Base-by-base conservation (phyloP, 2,329 filamentous ascomycete species). In the Phyllosticta paracitricarpa region DNA sequence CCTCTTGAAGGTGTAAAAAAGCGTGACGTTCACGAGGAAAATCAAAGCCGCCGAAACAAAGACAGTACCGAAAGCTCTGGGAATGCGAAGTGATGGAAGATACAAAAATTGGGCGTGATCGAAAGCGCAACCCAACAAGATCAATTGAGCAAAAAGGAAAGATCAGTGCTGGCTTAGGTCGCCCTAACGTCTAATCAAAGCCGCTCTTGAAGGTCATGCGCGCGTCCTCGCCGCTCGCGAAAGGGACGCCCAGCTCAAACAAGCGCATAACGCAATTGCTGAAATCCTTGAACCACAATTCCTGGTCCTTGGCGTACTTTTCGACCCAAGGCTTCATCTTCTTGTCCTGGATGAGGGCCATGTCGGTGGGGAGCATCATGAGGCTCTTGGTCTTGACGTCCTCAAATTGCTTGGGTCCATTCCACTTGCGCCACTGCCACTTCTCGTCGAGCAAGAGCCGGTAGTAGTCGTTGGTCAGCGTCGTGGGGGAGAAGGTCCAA, bases 341-440 rank as follows among this genome's bases (percentile, higher is more conserved):
- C 83, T 93, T 93, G 79, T 97, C 93, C 79, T 92, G 84, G 71
- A 96, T 78, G 61, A 97, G 81, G 61, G 88, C 88, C 78, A 95
- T 86, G 72, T 99, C 93, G 66, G 91, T 89, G 59, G 94, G 94
- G 75, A 99, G 81, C 93, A 99, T 97, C 94, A 99, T 97, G 69
- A 97, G 79, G 52, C 82, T 82, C 84, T 96, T 92, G 70, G 87
- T 90, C 71, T 81, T 84, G 79, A 89, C 89, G 78, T 97, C 92
- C 78, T 96, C 87, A 73, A 88, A 93, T 83, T 95, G 92, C 77
- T 87, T 86, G 66, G 91, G 91, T 28, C 94, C 93, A 69, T 92
- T 85, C 93, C 91, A 96, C 83, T 92, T 93, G 78, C 84, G 87
- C 82, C 83, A 88, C 72, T 84, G 80, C 94, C 93, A 97, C 83